Percentiles rank a stretch among this genome's conserved stretches.
phyloP scores from a whole-genome alignment of 78 protist species.

The Dictyostelium capitatum region DNA sequence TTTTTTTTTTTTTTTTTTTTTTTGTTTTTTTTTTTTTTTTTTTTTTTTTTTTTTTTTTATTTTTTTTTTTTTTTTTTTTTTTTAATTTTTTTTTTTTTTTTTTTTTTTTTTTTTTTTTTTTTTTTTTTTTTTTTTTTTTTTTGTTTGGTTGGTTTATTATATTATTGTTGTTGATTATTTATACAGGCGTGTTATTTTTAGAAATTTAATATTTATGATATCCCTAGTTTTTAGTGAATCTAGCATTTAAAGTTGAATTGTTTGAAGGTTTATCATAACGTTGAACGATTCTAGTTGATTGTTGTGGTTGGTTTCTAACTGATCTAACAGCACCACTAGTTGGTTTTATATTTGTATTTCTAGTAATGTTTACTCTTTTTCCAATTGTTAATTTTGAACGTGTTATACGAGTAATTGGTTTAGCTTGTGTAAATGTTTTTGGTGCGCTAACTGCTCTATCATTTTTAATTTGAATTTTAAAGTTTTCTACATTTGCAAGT shows the following conservation, averaged over 20 bases:
- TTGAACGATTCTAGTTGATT: slow-evolving; percentile 15
- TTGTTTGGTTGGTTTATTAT: too few species aligned
- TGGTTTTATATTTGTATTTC: background rate
- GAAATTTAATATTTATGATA: background rate
- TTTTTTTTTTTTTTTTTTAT: too few species aligned
- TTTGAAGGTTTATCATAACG: background rate
- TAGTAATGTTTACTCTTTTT: background rate
- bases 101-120: too few species aligned
- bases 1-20: too few species aligned
- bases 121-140: too few species aligned
- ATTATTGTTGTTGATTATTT: too few species aligned
- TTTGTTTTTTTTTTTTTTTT: too few species aligned
- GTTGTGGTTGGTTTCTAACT: background rate
- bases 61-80: too few species aligned
- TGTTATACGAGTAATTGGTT: background rate
- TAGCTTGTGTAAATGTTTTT: background rate
- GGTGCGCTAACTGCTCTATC: background rate
- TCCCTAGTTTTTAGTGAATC: slow-evolving; percentile 1
- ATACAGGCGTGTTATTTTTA: background rate
- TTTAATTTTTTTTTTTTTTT: too few species aligned
- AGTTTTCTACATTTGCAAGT: background rate
- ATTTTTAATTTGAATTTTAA: slow-evolving; percentile 35
- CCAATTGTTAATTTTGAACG: slow-evolving; percentile 9
- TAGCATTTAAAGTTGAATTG: slow-evolving; percentile 17
- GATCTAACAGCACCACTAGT: background rate